Percentiles rank a stretch among this genome's conserved stretches.
phyloP scores from a whole-genome alignment of 2,329 filamentous ascomycete species.

The Lasiodiplodia sp. region DNA sequence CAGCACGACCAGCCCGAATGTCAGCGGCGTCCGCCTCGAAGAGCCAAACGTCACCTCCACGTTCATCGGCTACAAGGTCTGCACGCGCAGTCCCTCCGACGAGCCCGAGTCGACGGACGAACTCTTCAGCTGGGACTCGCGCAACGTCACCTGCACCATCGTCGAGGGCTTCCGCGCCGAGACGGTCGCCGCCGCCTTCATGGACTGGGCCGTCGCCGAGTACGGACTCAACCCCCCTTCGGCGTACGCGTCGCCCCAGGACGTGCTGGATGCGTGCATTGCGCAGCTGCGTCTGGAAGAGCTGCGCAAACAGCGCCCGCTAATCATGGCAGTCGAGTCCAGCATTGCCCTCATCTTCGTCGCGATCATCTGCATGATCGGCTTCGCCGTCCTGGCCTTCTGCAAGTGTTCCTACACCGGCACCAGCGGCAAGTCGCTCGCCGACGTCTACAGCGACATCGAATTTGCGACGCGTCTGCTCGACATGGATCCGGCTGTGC shows the following conservation, averaged over 20 bases:
- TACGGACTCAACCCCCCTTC: background rate
- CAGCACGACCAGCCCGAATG: background rate
- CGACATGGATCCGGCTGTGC: background rate
- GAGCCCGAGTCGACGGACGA: no score
- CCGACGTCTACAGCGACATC: background rate
- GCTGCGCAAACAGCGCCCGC: background rate
- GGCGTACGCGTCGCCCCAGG: background rate
- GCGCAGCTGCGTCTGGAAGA: background rate
- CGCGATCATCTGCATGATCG: background rate
- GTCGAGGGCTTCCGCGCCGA: background rate
- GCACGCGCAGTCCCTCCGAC: background rate
- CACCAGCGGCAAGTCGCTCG: background rate
- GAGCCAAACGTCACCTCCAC: background rate
- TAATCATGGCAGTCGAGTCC: background rate
- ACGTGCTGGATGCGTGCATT: background rate
- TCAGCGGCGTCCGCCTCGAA: background rate
- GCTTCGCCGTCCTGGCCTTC: background rate
- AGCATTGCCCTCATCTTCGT: background rate
- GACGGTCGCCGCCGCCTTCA: background rate
- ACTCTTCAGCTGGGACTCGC: no score
- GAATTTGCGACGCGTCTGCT: background rate
- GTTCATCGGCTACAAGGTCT: constrained; percentile 15
- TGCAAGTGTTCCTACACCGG: background rate
- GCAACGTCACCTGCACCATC: background rate
- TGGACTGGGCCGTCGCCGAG: background rate